Evolutionary conservation across 2,329 filamentous ascomycete genomes (phyloP).

Genomic region (Cryoendolithus antarcticus): DNA sequence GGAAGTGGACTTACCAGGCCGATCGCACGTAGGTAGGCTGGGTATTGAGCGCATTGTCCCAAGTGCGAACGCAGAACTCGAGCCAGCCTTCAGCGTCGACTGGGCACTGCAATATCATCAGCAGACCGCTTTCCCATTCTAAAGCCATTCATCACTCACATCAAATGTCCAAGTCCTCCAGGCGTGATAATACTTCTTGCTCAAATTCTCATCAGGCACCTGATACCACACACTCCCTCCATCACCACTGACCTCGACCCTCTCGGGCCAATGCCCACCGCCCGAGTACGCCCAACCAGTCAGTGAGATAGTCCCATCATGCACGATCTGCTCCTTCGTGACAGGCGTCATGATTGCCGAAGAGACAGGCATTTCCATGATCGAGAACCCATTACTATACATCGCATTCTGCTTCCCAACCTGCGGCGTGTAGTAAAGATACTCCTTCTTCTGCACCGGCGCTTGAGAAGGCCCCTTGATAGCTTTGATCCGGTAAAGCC

Average conservation of each 20-base stretch:
- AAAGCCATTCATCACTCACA: slow-evolving; percentile 19
- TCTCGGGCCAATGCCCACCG: slow-evolving; percentile 37
- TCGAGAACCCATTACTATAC: slow-evolving; percentile 45
- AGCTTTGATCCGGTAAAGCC: slow-evolving; percentile 50
- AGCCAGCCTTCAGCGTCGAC: slow-evolving; percentile 39
- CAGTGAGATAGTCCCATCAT: slow-evolving; percentile 45
- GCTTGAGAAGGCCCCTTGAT: slow-evolving; percentile 44
- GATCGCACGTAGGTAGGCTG: slow-evolving; percentile 32
- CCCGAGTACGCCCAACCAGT: slow-evolving; percentile 36
- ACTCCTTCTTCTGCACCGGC: slow-evolving; percentile 53
- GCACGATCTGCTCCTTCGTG: slow-evolving; percentile 48
- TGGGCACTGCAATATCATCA: slow-evolving; percentile 23
- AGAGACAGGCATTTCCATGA: slow-evolving; percentile 61
- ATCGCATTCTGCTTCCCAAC: slow-evolving; percentile 54
- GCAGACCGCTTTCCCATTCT: too few species aligned
- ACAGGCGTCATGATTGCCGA: slow-evolving; percentile 54
- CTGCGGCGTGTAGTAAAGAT: slow-evolving; percentile 57
- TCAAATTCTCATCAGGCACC: slow-evolving; percentile 48
- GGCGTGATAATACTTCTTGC: slow-evolving; percentile 48
- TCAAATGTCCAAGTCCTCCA: slow-evolving; percentile 55
- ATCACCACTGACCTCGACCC: slow-evolving; percentile 52
- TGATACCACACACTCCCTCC: slow-evolving; percentile 54
- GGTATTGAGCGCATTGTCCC: slow-evolving; percentile 36
- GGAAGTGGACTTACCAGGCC: slow-evolving; percentile 25
- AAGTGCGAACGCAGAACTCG: slow-evolving; percentile 31